Percentiles rank a stretch among this genome's conserved stretches.
Evolutionary conservation across 2,329 filamentous ascomycete genomes (phyloP).

Genomic region (Penicillium sp.): DNA sequence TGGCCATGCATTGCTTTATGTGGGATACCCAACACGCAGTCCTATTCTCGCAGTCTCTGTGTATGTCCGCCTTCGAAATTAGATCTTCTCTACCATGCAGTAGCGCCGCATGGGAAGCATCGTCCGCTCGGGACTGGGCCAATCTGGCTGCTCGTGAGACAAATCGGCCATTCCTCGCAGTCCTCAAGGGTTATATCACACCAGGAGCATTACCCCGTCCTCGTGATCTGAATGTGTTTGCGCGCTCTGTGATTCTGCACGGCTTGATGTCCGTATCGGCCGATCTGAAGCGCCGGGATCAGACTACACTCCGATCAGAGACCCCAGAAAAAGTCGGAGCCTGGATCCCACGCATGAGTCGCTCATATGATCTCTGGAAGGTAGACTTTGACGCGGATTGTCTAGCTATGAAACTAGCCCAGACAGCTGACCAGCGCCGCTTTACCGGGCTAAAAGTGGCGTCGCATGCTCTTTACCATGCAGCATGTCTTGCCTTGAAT

Average conservation of each 20-base stretch:
- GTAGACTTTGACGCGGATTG: conserved; percentile 58
- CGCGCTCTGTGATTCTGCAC: conserved; percentile 57
- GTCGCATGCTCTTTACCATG: conserved; percentile 58
- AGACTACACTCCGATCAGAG: conserved; percentile 56
- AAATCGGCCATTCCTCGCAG: conserved; percentile 49
- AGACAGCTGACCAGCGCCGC: conserved; percentile 35
- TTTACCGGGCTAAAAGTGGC: conserved; percentile 53
- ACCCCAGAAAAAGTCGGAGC: conserved; percentile 40
- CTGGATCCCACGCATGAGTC: conserved; percentile 55
- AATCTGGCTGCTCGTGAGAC: conserved; percentile 41
- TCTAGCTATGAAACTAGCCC: conserved; percentile 36
- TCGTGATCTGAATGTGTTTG: conserved; percentile 51
- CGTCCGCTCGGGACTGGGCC: conserved; percentile 54
- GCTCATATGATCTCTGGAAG: conserved; percentile 60
- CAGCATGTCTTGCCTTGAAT: conserved; percentile 57
- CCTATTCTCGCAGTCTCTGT: conserved; percentile 65
- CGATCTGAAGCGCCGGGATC: conserved; percentile 63
- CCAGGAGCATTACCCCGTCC: conserved; percentile 40
- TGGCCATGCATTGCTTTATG: conserved; percentile 63
- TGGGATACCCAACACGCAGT: conserved; percentile 68
- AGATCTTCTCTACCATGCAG: conserved; percentile 58
- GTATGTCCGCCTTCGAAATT: conserved; percentile 66
- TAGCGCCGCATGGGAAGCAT: conserved; percentile 59
- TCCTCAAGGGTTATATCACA: conserved; percentile 59
- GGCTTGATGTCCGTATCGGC: conserved; percentile 64